Base-by-base conservation (phyloP, 2,329 filamentous ascomycete genomes). In the Fusarium palustre region DNA sequence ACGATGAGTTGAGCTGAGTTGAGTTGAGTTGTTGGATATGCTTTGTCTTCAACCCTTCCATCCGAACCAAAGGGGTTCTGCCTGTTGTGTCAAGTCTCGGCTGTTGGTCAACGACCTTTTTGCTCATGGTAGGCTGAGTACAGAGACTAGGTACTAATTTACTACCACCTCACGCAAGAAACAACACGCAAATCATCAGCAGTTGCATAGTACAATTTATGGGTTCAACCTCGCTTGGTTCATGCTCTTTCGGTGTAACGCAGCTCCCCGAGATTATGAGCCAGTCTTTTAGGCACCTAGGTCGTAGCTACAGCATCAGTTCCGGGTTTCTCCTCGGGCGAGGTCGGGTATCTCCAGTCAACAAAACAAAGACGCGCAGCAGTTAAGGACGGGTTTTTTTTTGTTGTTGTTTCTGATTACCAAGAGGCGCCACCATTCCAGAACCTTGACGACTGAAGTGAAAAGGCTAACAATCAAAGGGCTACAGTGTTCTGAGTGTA, bases 41-140 rank as follows among this genome's bases (percentile, higher is more conserved):
- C 33, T 45, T 43, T 48, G 16, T 33, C 58, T 71, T 70, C 68
- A 70, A 69, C 68, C 68, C 68, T 69, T 70, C 68, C 50, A 70
- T 48, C 68, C 68, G 68, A 62, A 13, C 55, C 52, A 53, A 55
- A 55, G 59, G 46, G 66, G 49, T 18, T n/a, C 24, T 39, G 18
- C 34, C 34, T 47, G 30, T 20, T 34, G 30, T 50, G 20, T 55
- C 33, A 25, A 31, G 16, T 42, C 28, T 55, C 39, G 39, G 34
- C 24, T 57, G 41, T n/a, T 50, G 13, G 16, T 41, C 38, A 30
- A 39, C 46, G 41, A 18, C 30, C 49, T 64, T 54, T 34, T 18
- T 22, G n/a, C 12, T 11, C 41, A 42, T 28, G n/a, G 43, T 47
- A 57, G 45, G 45, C 48, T 45, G 54, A 33, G 28, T 31, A 33